Base-by-base conservation (phyloP, 2,329 filamentous ascomycete species). In the Colletotrichum sp. region DNA sequence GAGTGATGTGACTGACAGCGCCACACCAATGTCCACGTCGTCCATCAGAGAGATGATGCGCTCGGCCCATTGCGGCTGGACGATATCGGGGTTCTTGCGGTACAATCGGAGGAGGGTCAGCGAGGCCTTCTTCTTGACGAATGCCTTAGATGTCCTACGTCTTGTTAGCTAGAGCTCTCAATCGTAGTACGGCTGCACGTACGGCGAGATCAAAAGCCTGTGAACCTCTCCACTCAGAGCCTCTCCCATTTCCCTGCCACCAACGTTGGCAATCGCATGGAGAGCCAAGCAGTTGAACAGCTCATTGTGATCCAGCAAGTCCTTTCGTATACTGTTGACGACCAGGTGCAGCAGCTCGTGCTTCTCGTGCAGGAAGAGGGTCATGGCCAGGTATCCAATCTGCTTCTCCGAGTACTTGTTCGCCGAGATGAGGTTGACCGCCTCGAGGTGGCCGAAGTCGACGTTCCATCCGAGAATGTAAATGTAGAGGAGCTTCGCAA, bases 391-490 rank as follows among this genome's bases (percentile, higher is more conserved):
- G 84, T 99, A 99, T 72, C 97, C 97, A 83, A 99, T 99, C 89
- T 99, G 97, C 88, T 99, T 99, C 85, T 99, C 97, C 26, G 96
- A 99, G 87, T 99, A 99, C 84, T 99, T 99, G 82, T 91, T 96
- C 72, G 96, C 96, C 32, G 96, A 98, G 80, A 99, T 98, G 82
- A 99, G 92, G 83, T 99, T 99, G 83, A 99, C 96, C 39, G 98
- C 98, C 87, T 99, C 97, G 80, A 99, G 92, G 84, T 99, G 97
- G 72, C 97, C 97, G 85, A 99, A 99, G 85, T 99, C 98, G 86
- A 99, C 96, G 84, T 99, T 96, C 94, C 97, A 99, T 65, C 97
- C 97, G 79, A 99, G 92, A 76, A 99, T 99, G 86, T 99, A 99
- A 82, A 99, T 99, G 86, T 99, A 99, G 77, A 99, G 90, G 80